These are phyloP conservation scores for Phytopythium mirpurense DNA, from an alignment of 352 stramenopile species.

Conservation along the genomic window DNA sequence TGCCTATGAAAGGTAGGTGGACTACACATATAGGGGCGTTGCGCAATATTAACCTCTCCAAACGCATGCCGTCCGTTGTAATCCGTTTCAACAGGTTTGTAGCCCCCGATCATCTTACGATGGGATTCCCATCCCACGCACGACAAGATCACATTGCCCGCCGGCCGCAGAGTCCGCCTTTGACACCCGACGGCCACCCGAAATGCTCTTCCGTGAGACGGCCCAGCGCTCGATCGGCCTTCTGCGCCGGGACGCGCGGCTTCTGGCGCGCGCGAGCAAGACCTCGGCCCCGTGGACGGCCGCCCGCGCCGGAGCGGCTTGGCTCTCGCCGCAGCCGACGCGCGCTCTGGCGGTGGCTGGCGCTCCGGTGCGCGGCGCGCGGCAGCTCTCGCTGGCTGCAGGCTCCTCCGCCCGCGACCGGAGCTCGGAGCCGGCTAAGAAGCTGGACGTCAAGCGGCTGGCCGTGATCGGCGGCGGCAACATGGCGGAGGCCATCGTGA, in stretches of 20 bases:
- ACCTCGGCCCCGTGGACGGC: not conserved
- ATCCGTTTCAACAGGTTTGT: no score
- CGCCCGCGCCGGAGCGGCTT: not conserved
- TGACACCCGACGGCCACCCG: no score
- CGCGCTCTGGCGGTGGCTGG: not conserved
- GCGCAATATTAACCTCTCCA: not conserved
- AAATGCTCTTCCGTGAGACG: not conserved
- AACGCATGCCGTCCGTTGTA: not conserved
- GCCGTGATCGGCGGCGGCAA: slow-evolving; percentile 86
- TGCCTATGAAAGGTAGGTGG: not conserved
- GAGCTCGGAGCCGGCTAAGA: not conserved
- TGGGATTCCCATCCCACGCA: no score
- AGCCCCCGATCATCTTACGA: no score
- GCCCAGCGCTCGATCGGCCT: not conserved
- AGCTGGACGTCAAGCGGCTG: slow-evolving; percentile 47
- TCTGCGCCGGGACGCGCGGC: not conserved
- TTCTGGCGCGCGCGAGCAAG: not conserved
- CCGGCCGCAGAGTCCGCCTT: no score
- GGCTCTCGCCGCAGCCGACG: not conserved
- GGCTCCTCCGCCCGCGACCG: not conserved
- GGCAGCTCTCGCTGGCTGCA: not conserved
- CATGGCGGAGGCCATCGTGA: slow-evolving; percentile 89
- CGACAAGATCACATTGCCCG: slow-evolving; percentile 4
- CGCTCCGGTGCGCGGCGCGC: not conserved
- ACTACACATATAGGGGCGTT: not conserved